Evolutionary conservation across 306 rosid species (phyloP), one percentile per base, ranked within the genome.

Genomic region (Phaseolus lunatus): DNA sequence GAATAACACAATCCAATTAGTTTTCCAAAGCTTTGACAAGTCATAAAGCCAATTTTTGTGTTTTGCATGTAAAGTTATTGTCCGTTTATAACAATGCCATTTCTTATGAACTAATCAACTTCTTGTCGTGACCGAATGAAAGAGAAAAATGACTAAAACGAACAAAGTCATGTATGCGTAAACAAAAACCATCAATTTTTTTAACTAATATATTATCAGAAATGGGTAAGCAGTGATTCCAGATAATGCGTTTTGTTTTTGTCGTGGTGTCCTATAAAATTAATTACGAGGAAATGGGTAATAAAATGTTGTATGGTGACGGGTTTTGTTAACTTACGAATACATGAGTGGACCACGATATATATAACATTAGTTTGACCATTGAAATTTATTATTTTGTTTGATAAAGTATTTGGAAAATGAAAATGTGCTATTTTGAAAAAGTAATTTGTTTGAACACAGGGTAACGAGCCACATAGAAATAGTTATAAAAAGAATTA

Each of bases 61-160:
- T 68, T 77, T 77, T 82, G 77, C 53, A 43, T 73, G 56, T 67
- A 16, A 83, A 67, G 76, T 74, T 78, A 57, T 73, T 59, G 41
- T 53, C 74, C 53, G 29, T 78, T 67, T 82, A 57, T 72, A 41
- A 39, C 41, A 48, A 57, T 67, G 15, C 20, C 50, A 4, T 64
- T 45, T 57, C 62, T 73, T 73, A 74, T 44, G 10, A 67, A 64
- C 79, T 72, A 74, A 11, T 70, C 64, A 45, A 66, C 66, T 57
- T 23, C 20, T 18, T 48, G 82, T 57, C 50, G 72, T 73, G 52
- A 16, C 78, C 37, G 52, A 56, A 54, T 72, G 29, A 44, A 64
- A 49, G 22, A 41, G 9, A 5, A 52, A 44, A 45, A 61, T 71
- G 29, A 64, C 68, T 22, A 29, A 52, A 27, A 70, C 41, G 45